Evolutionary conservation across 352 stramenopile genomes (phyloP), one percentile per base, ranked within the genome.

Genomic region (Pythium guiyangense): DNA sequence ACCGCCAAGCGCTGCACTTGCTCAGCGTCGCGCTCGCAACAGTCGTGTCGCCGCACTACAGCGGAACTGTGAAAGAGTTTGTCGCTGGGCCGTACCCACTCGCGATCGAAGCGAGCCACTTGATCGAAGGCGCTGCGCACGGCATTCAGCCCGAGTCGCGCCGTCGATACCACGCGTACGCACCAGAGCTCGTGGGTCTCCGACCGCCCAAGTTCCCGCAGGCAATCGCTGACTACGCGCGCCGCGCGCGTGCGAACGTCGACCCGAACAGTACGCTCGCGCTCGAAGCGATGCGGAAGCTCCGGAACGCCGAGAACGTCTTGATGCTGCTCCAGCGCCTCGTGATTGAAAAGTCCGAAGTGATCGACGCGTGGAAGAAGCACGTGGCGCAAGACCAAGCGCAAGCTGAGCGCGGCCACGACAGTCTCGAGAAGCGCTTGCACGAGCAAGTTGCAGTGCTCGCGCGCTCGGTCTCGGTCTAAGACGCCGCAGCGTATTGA

Each of bases 311-410:
- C 6, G 84, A 94, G 60, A 92, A 90, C 57, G 73, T 90, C 17
- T 60, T 92, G 44, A 88, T 94, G 67, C 69, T 91, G 63, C 59
- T 90, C 58, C 84, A 94, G 60, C 80, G 82, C 6, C 72, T 92
- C 34, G 84, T 92, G 58, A 86, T 91, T 40, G 74, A 88, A 54
- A 94, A 94, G 62, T 67, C 91, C 3, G 82, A 92, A 60, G 59
- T 83, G n/a, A 73, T 94, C 25, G 80, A 90, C 17, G 79, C 87
- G 57, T 94, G 84, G 84, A 81, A 84, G 49, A 55, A 62, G 6
- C 72, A 86, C 52, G 72, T 94, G 0, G 79, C 74, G 26, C 81
- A 79, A 54, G 82, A 92, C 52, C 67, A 74, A 29, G 79, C 75
- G 27, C 62, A 62, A 22, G 78, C 79, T 43, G 82, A 92, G 44